Conservation (phyloP, 768 basidiomycete genomes). For the Pleurotus citrinopileatus region DNA sequence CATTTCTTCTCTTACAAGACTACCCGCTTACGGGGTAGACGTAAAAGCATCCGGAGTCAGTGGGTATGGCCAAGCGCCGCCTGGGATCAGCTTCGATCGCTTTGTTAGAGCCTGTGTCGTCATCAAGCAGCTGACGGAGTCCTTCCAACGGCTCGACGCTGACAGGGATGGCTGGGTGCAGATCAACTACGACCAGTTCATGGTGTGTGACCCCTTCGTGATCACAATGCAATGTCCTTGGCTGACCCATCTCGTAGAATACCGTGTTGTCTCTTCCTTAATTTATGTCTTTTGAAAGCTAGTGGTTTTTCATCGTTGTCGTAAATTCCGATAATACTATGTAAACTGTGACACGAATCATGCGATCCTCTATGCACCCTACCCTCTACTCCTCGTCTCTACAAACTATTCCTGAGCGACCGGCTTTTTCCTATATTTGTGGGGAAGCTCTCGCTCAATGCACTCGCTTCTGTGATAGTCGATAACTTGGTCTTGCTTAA, state of each 20-base stretch:
- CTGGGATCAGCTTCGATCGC: constrained; percentile 83
- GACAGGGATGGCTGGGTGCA: constrained; percentile 77
- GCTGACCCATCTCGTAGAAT: neutral
- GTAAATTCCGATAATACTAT: no score
- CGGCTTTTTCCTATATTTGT: no score
- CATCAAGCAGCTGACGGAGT: constrained; percentile 74
- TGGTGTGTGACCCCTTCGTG: constrained; percentile 28
- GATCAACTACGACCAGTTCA: constrained; percentile 79
- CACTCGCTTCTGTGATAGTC: no score
- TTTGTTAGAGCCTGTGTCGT: constrained; percentile 84
- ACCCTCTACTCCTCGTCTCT: no score
- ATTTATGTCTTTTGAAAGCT: neutral
- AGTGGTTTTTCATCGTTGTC: neutral
- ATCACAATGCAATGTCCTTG: no score
- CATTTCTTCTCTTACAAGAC: constrained; percentile 20
- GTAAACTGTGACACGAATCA: no score
- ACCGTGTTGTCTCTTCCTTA: constrained; percentile 2
- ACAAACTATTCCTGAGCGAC: no score
- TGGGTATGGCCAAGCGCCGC: constrained; percentile 24
- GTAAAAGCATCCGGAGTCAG: constrained; percentile 49
- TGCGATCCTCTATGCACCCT: no score
- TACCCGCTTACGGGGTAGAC: constrained; percentile 45
- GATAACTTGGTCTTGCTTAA: no score
- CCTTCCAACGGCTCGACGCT: constrained; percentile 76
- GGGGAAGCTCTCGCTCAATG: no score